A percentile compares a stretch with the other conserved stretches of the same genome.
These are phyloP conservation scores for Schizosaccharomyces octosporus DNA, from an alignment of 805 yeast species.

Conservation along the genomic window DNA sequence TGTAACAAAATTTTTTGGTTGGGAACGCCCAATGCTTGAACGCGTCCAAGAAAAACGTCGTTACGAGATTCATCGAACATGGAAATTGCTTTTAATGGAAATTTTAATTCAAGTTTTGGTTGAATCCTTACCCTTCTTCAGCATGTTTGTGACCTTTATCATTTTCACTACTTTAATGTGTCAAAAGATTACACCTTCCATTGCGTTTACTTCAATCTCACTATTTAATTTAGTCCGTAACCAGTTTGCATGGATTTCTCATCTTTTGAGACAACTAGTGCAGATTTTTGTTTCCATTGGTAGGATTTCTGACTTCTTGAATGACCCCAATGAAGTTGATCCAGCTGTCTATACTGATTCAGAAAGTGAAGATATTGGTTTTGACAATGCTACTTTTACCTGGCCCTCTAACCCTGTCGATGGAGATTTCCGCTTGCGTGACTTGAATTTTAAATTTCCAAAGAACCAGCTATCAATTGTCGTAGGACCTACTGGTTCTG, in stretches of 20 bases:
- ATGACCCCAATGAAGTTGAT: constrained; percentile 14
- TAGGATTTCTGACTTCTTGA: constrained; percentile 50
- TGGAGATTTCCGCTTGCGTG: background rate
- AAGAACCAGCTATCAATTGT: constrained; percentile 10
- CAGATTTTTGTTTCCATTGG: constrained; percentile 84
- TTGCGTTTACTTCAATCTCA: constrained; percentile 43
- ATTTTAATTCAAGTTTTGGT: background rate
- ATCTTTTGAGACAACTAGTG: constrained; percentile 63
- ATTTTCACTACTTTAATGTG: background rate
- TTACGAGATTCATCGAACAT: constrained; percentile 3
- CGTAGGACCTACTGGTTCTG: constrained; percentile 64
- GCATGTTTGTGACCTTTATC: background rate
- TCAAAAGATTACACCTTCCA: background rate
- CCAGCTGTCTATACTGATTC: constrained; percentile 8
- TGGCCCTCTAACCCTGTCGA: constrained; percentile 11
- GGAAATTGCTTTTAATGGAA: constrained; percentile 2
- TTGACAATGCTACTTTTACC: constrained; percentile 20
- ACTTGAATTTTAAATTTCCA: background rate
- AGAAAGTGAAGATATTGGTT: constrained; percentile 38
- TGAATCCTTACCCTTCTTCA: background rate
- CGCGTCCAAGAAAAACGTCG: constrained; percentile 5
- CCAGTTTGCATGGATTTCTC: constrained; percentile 77
- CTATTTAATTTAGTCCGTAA: constrained; percentile 60
- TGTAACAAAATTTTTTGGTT: constrained; percentile 83
- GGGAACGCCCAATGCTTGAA: constrained; percentile 20